A percentile compares a stretch with the other conserved stretches of the same genome.
These are phyloP conservation scores for Mucor mucedo DNA, from an alignment of 371 early-diverging fungal genomes.

Conservation along the genomic window DNA sequence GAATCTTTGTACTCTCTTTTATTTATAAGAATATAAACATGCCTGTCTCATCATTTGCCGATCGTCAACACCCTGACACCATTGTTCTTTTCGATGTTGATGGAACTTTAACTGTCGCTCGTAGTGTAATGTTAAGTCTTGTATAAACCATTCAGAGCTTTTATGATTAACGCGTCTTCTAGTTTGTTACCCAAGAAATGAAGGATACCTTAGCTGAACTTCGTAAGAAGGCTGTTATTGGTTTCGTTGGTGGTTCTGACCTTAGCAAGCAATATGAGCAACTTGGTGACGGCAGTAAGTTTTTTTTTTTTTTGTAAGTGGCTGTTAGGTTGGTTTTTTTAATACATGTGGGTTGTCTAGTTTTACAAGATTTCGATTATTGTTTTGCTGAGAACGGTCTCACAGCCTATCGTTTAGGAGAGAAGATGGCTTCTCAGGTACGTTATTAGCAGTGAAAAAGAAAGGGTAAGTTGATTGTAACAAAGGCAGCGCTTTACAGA, in stretches of 20 bases:
- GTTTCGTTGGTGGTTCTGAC: constrained; percentile 99
- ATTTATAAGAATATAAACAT: constrained; percentile 11
- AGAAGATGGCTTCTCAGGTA: constrained; percentile 81
- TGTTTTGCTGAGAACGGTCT: constrained; percentile 99
- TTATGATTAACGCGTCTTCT: not conserved
- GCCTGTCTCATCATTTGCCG: constrained; percentile 42
- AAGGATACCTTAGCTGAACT: constrained; percentile 78
- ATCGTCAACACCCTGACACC: constrained; percentile 79
- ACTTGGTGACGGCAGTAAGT: constrained; percentile 83
- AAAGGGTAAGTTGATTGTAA: no score
- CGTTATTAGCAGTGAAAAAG: not conserved
- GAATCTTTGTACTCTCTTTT: not conserved
- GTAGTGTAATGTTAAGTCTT: constrained; percentile 62
- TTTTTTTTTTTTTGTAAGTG: not conserved
- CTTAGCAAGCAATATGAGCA: constrained; percentile 98
- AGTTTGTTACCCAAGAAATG: constrained; percentile 82
- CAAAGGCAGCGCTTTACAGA: constrained; percentile 51
- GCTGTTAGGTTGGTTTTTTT: not conserved
- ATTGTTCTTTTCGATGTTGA: constrained; percentile 99
- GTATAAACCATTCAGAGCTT: not conserved
- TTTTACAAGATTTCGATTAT: constrained; percentile 91
- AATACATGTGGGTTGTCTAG: constrained; percentile 29
- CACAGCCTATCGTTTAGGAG: constrained; percentile 89
- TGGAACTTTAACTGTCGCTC: constrained; percentile 98
- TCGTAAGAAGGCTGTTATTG: constrained; percentile 91